A percentile compares a stretch with the other conserved stretches of the same genome.
Conservation (phyloP, 257 asterid species). For the Solanum piurae region DNA sequence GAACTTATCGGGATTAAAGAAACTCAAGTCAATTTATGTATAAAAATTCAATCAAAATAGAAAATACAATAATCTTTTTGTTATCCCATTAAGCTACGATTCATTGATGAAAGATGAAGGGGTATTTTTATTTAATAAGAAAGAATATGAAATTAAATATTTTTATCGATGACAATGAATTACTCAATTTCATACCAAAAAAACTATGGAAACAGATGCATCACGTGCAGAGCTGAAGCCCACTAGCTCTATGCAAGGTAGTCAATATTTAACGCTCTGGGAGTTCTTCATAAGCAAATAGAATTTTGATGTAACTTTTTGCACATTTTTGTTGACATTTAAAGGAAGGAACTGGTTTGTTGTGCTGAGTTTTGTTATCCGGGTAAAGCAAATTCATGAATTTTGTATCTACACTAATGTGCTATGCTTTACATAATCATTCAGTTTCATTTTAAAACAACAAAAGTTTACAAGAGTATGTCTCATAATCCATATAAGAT, state of each 20-base stretch:
- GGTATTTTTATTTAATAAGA: too few relatives aligned
- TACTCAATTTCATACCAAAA: too few relatives aligned
- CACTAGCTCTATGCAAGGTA: too few relatives aligned
- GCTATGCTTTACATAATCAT: too few relatives aligned
- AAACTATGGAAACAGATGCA: too few relatives aligned
- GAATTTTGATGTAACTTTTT: conserved; percentile 53
- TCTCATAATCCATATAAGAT: too few relatives aligned
- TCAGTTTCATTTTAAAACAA: too few relatives aligned
- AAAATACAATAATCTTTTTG: neutral
- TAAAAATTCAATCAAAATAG: neutral
- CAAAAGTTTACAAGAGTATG: too few relatives aligned
- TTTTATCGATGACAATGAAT: too few relatives aligned
- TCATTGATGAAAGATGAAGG: neutral
- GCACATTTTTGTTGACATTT: neutral
- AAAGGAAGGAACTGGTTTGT: neutral
- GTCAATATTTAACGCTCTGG: conserved; percentile 52
- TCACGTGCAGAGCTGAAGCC: too few relatives aligned
- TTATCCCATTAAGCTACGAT: neutral
- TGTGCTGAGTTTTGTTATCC: neutral
- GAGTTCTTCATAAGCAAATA: conserved; percentile 59
- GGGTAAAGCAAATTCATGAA: conserved; percentile 27
- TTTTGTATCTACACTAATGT: too few relatives aligned
- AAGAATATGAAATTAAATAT: too few relatives aligned
- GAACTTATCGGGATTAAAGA: neutral
- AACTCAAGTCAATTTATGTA: neutral